phyloP scores from a whole-genome alignment of 331 rosid genomes.

The Pyracantha coccinea region DNA sequence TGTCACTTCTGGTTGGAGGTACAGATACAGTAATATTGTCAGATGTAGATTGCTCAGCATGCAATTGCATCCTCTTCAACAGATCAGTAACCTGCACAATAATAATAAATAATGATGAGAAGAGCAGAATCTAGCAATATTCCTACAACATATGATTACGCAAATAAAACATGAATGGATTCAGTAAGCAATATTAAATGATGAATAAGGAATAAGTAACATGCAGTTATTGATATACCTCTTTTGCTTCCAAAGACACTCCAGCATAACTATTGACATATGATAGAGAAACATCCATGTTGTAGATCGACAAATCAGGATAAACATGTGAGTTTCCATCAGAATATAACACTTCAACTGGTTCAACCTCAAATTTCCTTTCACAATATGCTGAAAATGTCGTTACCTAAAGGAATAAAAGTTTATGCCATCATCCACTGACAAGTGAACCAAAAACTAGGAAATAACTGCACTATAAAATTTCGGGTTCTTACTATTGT shows the following conservation, averaged over 20 bases:
- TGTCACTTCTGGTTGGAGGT: conserved; percentile 92
- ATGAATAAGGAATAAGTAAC: background rate
- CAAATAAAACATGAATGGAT: background rate
- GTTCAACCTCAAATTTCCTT: conserved; percentile 75
- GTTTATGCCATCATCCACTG: conserved; percentile 7
- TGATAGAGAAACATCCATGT: conserved; percentile 75
- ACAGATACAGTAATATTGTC: conserved; percentile 47
- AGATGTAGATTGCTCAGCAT: conserved; percentile 41
- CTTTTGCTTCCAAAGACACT: conserved; percentile 62
- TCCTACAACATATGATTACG: background rate
- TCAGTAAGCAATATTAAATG: background rate
- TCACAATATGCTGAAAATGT: conserved; percentile 61
- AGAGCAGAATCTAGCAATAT: background rate
- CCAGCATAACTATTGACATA: conserved; percentile 66
- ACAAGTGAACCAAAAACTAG: conserved; percentile 2
- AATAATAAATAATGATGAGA: background rate
- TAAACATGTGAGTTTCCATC: conserved; percentile 64
- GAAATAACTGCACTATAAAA: background rate
- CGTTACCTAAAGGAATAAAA: conserved; percentile 50
- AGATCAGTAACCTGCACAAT: conserved; percentile 60
- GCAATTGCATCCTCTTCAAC: conserved; percentile 84
- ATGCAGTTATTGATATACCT: conserved; percentile 40
- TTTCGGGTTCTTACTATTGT: conserved; percentile 53
- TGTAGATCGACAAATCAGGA: conserved; percentile 83
- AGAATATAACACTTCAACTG: conserved; percentile 74